Base-by-base conservation (phyloP, 768 basidiomycete genomes). In the Boletus subcaerulescens region DNA sequence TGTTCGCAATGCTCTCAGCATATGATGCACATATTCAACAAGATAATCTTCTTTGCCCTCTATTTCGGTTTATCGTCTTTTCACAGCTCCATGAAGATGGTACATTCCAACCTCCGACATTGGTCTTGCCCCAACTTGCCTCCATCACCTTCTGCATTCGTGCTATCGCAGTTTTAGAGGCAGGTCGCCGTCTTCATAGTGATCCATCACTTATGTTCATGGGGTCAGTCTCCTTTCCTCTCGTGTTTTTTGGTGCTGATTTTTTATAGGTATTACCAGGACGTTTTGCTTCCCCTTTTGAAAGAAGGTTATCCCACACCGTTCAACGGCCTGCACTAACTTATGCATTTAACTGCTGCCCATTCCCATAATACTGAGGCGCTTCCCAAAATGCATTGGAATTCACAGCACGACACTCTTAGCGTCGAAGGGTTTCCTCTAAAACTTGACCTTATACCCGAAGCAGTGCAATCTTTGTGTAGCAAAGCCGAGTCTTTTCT, bases 31-130 rank as follows among this genome's bases (percentile, higher is more conserved):
- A 55, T 9, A 6, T 55, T 15, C 18, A 55, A 6, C 22, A 24
- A 5, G 48, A 55, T 29, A 39, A 12, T 11, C 22, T 29, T 10
- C n/a, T 51, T 0, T 55, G 49, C 4, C 22, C 54, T 24, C 17
- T 55, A 1, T 44, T 6, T 11, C 29, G 20, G 1, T 55, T 44
- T 6, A 33, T 55, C 10, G 12, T 20, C 3, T 45, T 51, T 40
- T 55, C 35, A 20, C 54, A 55, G 15, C 48, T 55, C 22, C 36
- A 22, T 0, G 20, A 44, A 33, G 49, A 55, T 17, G 54, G 54
- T 1, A 55, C 49, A 0, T 55, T 55, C 3, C 35, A 45, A 4
- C 15, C 43, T 0, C 54, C 54, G 0, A 39, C 29, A 0, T 45
- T 33, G 0, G 51, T 50, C 4, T 38, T 48, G 1, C 42, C 48